Conservation (phyloP, 176 grass and related monocot genomes). For the Leersia perrieri region DNA sequence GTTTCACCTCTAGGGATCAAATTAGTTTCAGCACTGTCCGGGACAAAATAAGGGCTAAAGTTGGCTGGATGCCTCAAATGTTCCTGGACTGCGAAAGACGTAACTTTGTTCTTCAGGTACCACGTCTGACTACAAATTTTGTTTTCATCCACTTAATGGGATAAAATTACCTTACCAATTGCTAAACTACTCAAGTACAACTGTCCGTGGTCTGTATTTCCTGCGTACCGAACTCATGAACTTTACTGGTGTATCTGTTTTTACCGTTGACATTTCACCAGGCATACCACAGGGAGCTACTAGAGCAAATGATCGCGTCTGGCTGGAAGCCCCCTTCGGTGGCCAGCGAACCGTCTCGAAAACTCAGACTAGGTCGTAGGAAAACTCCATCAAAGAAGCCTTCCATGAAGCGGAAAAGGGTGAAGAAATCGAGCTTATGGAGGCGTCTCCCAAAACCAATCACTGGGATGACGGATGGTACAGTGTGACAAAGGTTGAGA, state of each 20-base stretch:
- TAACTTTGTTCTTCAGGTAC: slow-evolving; percentile 94
- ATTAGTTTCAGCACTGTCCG: slow-evolving; percentile 94
- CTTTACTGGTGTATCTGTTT: background rate
- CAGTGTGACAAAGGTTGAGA: slow-evolving; percentile 6
- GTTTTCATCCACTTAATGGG: background rate
- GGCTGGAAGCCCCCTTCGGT: slow-evolving; percentile 29
- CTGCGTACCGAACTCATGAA: background rate
- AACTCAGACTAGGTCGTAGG: slow-evolving; percentile 20
- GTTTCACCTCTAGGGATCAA: slow-evolving; percentile 93
- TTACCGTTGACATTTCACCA: slow-evolving; percentile 37
- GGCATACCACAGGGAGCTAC: slow-evolving; percentile 90
- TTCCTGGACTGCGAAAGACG: slow-evolving; percentile 92
- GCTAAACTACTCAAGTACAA: slow-evolving; percentile 1
- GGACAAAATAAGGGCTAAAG: slow-evolving; percentile 81
- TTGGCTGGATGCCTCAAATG: slow-evolving; percentile 80
- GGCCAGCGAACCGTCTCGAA: slow-evolving; percentile 22
- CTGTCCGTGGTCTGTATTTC: background rate
- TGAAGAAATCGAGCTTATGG: slow-evolving; percentile 65
- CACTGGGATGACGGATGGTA: slow-evolving; percentile 14
- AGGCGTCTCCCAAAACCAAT: slow-evolving; percentile 38
- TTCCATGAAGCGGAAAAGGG: slow-evolving; percentile 55
- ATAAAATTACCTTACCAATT: background rate
- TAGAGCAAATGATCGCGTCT: slow-evolving; percentile 64
- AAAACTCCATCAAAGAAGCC: slow-evolving; percentile 57
- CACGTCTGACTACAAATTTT: background rate